Conservation (phyloP, 116 monocot genomes). For the Cymodocea nodosa region DNA sequence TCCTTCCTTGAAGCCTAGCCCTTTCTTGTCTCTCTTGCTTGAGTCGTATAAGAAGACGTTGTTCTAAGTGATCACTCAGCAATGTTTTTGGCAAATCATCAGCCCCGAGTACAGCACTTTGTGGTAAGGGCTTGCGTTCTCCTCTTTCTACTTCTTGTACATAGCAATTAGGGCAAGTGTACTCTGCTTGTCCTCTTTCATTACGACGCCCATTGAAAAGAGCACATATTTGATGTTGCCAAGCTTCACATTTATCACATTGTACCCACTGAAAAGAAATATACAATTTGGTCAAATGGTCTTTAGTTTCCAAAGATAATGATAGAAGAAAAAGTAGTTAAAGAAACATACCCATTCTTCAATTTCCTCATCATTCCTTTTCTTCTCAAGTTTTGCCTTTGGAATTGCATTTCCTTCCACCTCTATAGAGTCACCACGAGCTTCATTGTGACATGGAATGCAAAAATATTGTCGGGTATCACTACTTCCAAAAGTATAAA, state of each 20-base stretch:
- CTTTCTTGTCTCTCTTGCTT: constrained; percentile 71
- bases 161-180: constrained; percentile 87
- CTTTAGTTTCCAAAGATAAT: not conserved
- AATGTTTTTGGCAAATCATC: constrained; percentile 83
- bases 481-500: constrained; percentile 62
- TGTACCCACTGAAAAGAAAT: constrained; percentile 71
- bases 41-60: constrained; percentile 52
- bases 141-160: constrained; percentile 70
- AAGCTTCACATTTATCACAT: constrained; percentile 96
- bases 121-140: constrained; percentile 69
- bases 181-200: constrained; percentile 89
- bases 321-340: not conserved
- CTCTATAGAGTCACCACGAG: constrained; percentile 73
- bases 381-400: constrained; percentile 76
- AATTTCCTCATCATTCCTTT: constrained; percentile 81
- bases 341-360: constrained; percentile 63
- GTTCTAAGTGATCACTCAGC: constrained; percentile 84
- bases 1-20: constrained; percentile 50
- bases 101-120: constrained; percentile 89
- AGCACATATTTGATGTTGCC: constrained; percentile 98
- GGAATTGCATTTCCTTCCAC: constrained; percentile 42
- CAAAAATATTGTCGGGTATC: constrained; percentile 73
- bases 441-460: constrained; percentile 78
- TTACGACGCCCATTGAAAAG: constrained; percentile 87
- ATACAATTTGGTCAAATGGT: not conserved